Percentiles rank a stretch among this genome's conserved stretches.
phyloP scores from a whole-genome alignment of 192 early-diverging fungal genomes.

The Rhizophagus sp. region DNA sequence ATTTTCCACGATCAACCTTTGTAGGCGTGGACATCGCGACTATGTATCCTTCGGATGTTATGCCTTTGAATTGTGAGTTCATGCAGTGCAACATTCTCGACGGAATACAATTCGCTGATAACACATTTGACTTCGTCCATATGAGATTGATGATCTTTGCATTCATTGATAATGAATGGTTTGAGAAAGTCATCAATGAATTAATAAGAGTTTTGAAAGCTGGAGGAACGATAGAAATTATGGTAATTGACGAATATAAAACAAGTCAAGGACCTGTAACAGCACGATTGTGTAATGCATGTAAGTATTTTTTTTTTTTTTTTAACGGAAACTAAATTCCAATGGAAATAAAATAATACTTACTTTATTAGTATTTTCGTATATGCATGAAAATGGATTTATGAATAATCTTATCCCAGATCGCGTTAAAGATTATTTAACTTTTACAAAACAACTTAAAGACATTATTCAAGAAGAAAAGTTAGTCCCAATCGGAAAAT shows the following conservation, averaged over 20 bases:
- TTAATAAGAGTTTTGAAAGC: neutral
- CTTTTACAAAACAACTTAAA: too few relatives aligned
- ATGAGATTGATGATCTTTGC: slow-evolving; percentile 33
- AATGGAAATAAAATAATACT: too few relatives aligned
- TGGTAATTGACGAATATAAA: neutral
- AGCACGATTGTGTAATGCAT: neutral
- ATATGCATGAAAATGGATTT: too few relatives aligned
- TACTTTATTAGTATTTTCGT: too few relatives aligned
- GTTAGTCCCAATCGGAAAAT: too few relatives aligned
- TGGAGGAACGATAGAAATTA: neutral
- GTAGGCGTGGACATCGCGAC: neutral
- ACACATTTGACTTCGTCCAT: slow-evolving; percentile 42
- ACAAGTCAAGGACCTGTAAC: neutral
- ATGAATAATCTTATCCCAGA: too few relatives aligned
- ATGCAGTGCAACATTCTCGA: neutral
- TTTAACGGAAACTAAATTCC: too few relatives aligned
- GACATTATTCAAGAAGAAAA: too few relatives aligned
- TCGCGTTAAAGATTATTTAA: too few relatives aligned
- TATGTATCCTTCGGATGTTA: neutral
- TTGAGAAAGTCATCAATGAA: neutral
- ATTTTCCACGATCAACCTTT: slow-evolving; percentile 8
- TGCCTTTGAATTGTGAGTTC: neutral
- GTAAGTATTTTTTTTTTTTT: too few relatives aligned
- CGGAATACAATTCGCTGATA: slow-evolving; percentile 38
- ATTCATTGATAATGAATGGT: slow-evolving; percentile 2